Conservation (phyloP, 169 alveolate genomes). For the Plasmodium vivax region DNA sequence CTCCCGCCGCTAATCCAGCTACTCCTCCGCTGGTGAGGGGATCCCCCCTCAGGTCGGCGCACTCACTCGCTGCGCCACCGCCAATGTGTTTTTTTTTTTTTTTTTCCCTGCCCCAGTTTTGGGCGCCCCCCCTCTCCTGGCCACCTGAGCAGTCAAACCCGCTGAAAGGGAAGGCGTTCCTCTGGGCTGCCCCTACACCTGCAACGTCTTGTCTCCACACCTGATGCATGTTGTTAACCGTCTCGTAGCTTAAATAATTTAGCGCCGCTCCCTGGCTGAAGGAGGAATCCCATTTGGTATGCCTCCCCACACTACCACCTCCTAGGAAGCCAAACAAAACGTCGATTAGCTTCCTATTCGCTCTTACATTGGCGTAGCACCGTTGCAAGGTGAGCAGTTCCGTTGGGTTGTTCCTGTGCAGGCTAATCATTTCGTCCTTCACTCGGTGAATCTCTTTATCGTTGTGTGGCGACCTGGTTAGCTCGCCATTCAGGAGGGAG, state of each 20-base stretch:
- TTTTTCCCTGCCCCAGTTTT: not conserved
- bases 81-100: not conserved
- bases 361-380: constrained; percentile 5
- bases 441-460: constrained; percentile 44
- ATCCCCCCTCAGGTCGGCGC: not conserved
- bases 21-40: not conserved
- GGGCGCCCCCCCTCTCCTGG: not conserved
- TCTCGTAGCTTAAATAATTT: constrained; percentile 9
- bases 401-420: constrained; percentile 14
- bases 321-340: constrained; percentile 31
- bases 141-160: too few relatives aligned
- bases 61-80: not conserved
- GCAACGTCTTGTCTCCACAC: not conserved
- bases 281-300: not conserved
- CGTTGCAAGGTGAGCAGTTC: constrained; percentile 4
- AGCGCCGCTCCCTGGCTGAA: not conserved
- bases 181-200: too few relatives aligned
- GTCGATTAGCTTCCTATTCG: constrained; percentile 40
- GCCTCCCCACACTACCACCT: constrained; percentile 7
- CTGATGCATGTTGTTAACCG: constrained; percentile 28
- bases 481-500: not conserved
- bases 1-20: not conserved
- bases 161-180: too few relatives aligned
- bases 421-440: constrained; percentile 34
- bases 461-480: not conserved